Percentiles rank a stretch among this genome's conserved stretches.
phyloP scores from a whole-genome alignment of 805 yeast genomes.

The Ogataea ganodermae region DNA sequence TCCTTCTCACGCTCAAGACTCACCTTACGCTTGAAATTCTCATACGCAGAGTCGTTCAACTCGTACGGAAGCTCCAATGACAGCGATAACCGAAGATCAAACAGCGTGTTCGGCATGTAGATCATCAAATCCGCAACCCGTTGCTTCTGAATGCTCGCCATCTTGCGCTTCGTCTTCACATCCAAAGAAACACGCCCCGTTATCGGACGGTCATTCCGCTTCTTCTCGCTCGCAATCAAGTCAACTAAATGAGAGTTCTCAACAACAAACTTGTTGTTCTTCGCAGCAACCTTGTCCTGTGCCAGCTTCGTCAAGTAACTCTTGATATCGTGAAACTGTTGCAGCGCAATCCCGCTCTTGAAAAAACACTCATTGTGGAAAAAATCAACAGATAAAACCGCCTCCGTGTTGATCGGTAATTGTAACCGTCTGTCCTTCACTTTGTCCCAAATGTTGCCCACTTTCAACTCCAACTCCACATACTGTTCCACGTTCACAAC shows the following conservation, averaged over 20 bases:
- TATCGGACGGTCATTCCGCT: constrained; percentile 64
- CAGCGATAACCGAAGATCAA: constrained; percentile 75
- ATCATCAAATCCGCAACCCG: constrained; percentile 72
- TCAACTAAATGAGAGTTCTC: constrained; percentile 67
- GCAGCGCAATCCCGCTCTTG: constrained; percentile 65
- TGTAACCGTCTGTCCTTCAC: constrained; percentile 60
- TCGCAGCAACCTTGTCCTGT: constrained; percentile 23
- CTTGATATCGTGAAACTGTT: constrained; percentile 58
- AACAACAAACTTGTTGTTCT: constrained; percentile 51
- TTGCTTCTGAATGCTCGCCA: constrained; percentile 70
- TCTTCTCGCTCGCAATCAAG: constrained; percentile 59
- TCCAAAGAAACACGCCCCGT: constrained; percentile 69
- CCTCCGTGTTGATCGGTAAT: constrained; percentile 69
- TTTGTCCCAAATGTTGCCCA: constrained; percentile 70
- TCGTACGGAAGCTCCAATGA: constrained; percentile 76
- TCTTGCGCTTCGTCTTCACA: constrained; percentile 62
- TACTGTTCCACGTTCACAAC: constrained; percentile 45
- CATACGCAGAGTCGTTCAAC: constrained; percentile 52
- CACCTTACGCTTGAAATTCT: constrained; percentile 50
- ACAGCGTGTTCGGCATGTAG: constrained; percentile 72
- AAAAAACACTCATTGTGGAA: constrained; percentile 57
- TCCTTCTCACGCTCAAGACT: constrained; percentile 66
- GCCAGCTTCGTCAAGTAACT: constrained; percentile 58
- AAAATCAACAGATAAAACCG: constrained; percentile 51
- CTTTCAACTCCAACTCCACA: constrained; percentile 73